Percentiles rank a stretch among this genome's conserved stretches.
These are phyloP conservation scores for Zygoascus tannicola DNA, from an alignment of 805 yeast species.

Conservation along the genomic window DNA sequence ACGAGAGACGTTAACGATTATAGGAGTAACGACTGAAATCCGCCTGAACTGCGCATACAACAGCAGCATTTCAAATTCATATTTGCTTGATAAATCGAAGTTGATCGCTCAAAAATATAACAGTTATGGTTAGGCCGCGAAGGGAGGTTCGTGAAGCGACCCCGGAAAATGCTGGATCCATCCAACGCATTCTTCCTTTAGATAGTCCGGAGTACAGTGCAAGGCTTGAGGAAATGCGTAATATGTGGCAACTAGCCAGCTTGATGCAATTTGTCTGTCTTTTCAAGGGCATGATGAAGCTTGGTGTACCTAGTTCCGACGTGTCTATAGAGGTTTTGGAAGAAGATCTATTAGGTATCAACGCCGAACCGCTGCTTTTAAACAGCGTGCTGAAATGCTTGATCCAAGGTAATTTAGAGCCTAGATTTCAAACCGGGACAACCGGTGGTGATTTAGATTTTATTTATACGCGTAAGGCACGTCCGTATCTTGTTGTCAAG, in stretches of 20 bases:
- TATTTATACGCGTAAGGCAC: slow-evolving; percentile 8
- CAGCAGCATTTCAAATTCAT: too few relatives aligned
- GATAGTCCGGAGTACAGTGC: slow-evolving; percentile 13
- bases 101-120: too few relatives aligned
- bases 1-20: too few relatives aligned
- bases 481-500: slow-evolving; percentile 4
- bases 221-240: slow-evolving; percentile 18
- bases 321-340: slow-evolving; percentile 24
- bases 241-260: slow-evolving; percentile 25
- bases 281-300: slow-evolving; percentile 17
- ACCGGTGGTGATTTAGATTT: slow-evolving; percentile 11
- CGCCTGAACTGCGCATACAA: too few relatives aligned
- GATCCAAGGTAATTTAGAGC: slow-evolving; percentile 6
- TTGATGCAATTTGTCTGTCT: slow-evolving; percentile 24
- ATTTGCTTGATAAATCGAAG: too few relatives aligned
- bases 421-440: slow-evolving; percentile 3
- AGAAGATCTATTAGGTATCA: slow-evolving; percentile 25
- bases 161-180: not conserved
- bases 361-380: slow-evolving; percentile 13
- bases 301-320: slow-evolving; percentile 20
- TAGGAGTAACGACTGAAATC: too few relatives aligned
- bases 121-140: not conserved
- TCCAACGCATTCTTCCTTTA: slow-evolving; percentile 9
- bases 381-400: slow-evolving; percentile 7
- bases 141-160: slow-evolving; percentile 1